Evolutionary conservation across 2,329 filamentous ascomycete species (phyloP).

Genomic region (Pseudogymnoascus sp.): DNA sequence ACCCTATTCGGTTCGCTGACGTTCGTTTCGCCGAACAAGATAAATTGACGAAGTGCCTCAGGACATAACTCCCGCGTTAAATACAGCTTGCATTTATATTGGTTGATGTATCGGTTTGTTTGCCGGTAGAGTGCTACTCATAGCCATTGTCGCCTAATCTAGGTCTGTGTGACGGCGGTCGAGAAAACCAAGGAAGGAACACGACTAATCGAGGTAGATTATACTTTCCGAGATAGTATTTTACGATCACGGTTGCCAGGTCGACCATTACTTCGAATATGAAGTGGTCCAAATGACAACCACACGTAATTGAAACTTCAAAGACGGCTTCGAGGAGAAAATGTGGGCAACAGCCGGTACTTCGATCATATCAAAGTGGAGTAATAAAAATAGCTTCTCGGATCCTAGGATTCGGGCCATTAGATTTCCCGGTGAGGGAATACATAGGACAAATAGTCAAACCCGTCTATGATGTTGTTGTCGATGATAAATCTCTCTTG

Average conservation of each 20-base stretch:
- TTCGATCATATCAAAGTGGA: not conserved
- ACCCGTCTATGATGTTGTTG: not conserved
- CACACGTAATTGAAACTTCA: not conserved
- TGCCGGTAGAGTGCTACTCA: not conserved
- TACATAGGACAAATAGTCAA: not conserved
- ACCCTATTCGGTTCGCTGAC: not conserved
- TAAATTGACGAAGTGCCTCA: not conserved
- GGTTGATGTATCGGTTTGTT: not conserved
- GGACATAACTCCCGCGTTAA: not conserved
- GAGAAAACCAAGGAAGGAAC: not conserved
- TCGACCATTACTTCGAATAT: not conserved
- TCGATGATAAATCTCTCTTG: not conserved
- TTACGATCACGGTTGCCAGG: not conserved
- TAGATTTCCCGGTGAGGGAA: not conserved
- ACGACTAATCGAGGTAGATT: not conserved
- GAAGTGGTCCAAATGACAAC: not conserved
- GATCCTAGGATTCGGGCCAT: not conserved
- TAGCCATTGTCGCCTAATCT: not conserved
- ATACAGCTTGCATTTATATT: not conserved
- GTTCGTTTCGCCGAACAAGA: not conserved
- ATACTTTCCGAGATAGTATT: not conserved
- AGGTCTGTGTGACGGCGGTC: not conserved
- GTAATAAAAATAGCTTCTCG: not conserved
- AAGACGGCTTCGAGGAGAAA: not conserved
- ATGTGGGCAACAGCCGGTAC: not conserved